Base-by-base conservation (phyloP, 202 grass and related monocot genomes). In the Panicum hallii region DNA sequence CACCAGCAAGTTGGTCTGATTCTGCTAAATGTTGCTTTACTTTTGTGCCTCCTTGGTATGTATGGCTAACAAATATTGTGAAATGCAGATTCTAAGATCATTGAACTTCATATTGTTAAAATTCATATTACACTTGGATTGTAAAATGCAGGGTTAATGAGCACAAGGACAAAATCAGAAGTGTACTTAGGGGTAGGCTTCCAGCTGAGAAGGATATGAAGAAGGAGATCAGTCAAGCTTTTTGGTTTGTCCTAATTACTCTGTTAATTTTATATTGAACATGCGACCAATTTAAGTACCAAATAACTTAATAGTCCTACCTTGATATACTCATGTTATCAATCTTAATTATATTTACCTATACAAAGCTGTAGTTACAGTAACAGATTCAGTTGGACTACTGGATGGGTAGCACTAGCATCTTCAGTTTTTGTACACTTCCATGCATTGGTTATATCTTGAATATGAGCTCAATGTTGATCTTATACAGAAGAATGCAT, bases 91-190 rank as follows among this genome's bases (percentile, higher is more conserved):
- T 79, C 6, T 13, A 78, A 75, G 79, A 80, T 47, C 46, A 43
- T 70, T 58, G 69, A 46, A 64, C 49, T 54, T 6, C 13, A 26
- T 3, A 20, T 3, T 75, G 13, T 82, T 16, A 66, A 63, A 53
- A 62, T 57, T 49, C 54, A 71, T 64, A 53, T 86, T 85, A 67
- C 50, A 72, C 19, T 30, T 66, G 26, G 47, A 63, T 84, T 64
- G 53, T 88, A 40, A 75, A 60, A 78, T 95, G 89, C 95, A 98
- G 95, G 86, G 43, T 74, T 62, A 88, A 92, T 78, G 91, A 92
- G 38, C 64, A 95, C 56, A 84, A 89, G 45, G 88, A 95, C 28
- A 92, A 87, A 86, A 92, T 98, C 44, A 95, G 48, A 87, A 90
- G 5, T 50, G 83, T 98, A 47, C 87, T 98, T 61, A 95, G 85